Conservation (phyloP, 2,329 filamentous ascomycete species). For the Aspergillus carbonarius region DNA sequence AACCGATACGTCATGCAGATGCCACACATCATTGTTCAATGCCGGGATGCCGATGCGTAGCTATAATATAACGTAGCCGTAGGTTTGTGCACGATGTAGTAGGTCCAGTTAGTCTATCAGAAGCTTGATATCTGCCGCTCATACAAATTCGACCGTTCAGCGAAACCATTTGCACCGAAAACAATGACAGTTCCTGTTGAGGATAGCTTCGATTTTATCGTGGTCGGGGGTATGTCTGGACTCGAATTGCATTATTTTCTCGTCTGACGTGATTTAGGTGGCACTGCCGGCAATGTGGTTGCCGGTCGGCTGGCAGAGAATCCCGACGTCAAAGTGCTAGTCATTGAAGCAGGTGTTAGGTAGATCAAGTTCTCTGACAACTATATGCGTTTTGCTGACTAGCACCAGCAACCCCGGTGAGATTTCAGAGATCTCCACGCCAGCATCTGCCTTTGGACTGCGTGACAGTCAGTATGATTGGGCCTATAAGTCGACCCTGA, state of each 20-base stretch:
- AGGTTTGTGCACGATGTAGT: too few relatives aligned
- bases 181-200: neutral
- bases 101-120: too few relatives aligned
- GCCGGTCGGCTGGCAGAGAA: conserved; percentile 4
- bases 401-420: neutral
- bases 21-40: too few relatives aligned
- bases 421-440: neutral
- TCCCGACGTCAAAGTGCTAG: neutral
- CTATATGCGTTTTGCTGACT: neutral
- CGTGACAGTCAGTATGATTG: conserved; percentile 1
- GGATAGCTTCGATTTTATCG: conserved; percentile 2
- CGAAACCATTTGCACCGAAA: neutral
- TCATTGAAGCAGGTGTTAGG: conserved; percentile 1
- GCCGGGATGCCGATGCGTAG: too few relatives aligned
- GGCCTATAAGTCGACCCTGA: neutral
- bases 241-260: neutral
- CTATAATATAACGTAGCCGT: too few relatives aligned
- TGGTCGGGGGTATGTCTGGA: neutral
- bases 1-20: neutral
- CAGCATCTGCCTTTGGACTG: neutral
- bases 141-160: too few relatives aligned
- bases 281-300: conserved; percentile 1
- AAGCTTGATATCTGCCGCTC: too few relatives aligned
- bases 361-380: neutral
- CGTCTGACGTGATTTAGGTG: neutral